Conservation (phyloP, 768 basidiomycete species). For the button mushroom (Agaricus bisporus) region DNA sequence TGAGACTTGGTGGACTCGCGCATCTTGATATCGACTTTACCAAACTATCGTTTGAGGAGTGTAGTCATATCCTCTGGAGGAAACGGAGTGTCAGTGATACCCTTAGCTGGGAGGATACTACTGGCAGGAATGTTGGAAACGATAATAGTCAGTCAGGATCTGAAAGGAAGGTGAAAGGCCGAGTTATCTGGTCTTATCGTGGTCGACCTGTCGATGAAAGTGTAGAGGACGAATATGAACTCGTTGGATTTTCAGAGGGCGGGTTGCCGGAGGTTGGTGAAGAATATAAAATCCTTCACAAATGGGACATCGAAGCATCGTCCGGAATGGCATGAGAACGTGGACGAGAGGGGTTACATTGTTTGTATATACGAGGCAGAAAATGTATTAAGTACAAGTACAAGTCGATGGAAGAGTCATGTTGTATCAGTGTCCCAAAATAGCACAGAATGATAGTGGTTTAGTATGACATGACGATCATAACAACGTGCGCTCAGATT, state of each 20-base stretch:
- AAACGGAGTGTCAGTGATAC: background rate
- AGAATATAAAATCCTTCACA: background rate
- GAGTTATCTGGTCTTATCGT: constrained; percentile 2
- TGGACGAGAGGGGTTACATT: background rate
- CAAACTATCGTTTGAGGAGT: constrained; percentile 14
- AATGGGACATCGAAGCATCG: background rate
- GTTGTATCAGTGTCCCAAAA: background rate
- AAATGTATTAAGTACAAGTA: too few species aligned
- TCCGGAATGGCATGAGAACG: background rate
- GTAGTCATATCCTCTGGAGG: constrained; percentile 1
- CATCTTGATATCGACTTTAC: constrained; percentile 35
- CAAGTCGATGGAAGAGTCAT: too few species aligned
- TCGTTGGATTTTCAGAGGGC: constrained; percentile 4
- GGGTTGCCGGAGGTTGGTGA: background rate
- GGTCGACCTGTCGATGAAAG: constrained; percentile 1
- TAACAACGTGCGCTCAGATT: too few species aligned
- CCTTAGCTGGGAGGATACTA: background rate
- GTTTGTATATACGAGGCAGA: too few species aligned
- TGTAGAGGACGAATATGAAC: constrained; percentile 2
- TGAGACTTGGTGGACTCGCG: constrained; percentile 29
- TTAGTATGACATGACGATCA: too few species aligned
- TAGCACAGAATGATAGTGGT: background rate
- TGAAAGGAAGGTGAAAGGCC: background rate
- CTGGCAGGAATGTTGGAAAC: background rate
- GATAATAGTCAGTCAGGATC: too few species aligned